Conservation (phyloP, 2,329 filamentous ascomycete species). For the Aspergillus cejpii region DNA sequence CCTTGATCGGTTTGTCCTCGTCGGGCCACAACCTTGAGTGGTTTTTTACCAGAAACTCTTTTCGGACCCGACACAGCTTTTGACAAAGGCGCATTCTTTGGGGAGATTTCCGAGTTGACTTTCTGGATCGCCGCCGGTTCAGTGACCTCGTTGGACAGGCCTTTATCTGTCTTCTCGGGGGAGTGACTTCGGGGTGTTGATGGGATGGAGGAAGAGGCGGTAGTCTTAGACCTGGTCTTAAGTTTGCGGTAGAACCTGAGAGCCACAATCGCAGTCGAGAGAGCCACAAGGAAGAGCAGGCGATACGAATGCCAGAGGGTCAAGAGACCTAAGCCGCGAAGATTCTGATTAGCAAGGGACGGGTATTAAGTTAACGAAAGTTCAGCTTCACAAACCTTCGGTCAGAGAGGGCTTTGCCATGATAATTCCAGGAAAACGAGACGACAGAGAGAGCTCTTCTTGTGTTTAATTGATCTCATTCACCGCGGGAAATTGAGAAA, state of each 20-base stretch:
- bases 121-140: not conserved
- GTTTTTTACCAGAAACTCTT: conserved; percentile 31
- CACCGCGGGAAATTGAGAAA: not conserved
- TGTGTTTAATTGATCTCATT: not conserved
- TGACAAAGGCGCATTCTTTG: conserved; percentile 3
- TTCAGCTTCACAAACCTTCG: conserved; percentile 6
- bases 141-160: not conserved
- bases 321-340: conserved; percentile 28
- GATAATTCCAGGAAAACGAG: not conserved
- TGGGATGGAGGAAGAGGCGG: conserved; percentile 27
- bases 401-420: conserved; percentile 9
- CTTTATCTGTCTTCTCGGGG: conserved; percentile 19
- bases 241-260: conserved; percentile 21
- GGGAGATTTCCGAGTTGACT: not conserved
- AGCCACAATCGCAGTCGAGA: conserved; percentile 33
- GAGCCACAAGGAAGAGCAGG: conserved; percentile 39
- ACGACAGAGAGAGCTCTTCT: not conserved
- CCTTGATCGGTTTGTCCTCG: conserved; percentile 16
- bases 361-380: not conserved
- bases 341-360: not conserved
- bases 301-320: conserved; percentile 46
- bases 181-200: conserved; percentile 27
- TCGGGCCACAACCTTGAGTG: conserved; percentile 23
- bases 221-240: conserved; percentile 23
- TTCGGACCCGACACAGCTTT: conserved; percentile 27